A percentile compares a stretch with the other conserved stretches of the same genome.
phyloP scores from a whole-genome alignment of 192 early-diverging fungal species.

The Backusella macrospora region DNA sequence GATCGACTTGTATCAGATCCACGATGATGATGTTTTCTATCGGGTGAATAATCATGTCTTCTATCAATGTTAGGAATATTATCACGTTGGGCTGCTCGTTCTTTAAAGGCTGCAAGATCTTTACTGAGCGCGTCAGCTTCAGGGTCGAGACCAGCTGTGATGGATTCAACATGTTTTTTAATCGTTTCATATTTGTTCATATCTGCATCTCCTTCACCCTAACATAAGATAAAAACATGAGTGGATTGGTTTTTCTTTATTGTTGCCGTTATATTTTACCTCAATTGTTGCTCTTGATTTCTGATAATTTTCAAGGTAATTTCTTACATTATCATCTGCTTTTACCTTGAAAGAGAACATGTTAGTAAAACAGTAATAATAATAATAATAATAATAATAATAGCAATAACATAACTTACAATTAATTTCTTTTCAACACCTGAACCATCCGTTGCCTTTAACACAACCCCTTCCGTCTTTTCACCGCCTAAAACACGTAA shows the following conservation, averaged over 20 bases:
- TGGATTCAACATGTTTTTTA: conserved; percentile 6
- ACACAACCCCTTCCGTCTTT: conserved; percentile 37
- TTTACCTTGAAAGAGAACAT: conserved; percentile 45
- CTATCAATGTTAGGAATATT: background rate
- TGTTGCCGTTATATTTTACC: conserved; percentile 31
- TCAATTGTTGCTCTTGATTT: conserved; percentile 42
- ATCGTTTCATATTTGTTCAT: background rate
- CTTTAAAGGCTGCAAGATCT: conserved; percentile 65
- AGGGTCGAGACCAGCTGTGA: conserved; percentile 44
- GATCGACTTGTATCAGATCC: background rate
- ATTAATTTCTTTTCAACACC: conserved; percentile 48
- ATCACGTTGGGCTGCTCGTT: conserved; percentile 63
- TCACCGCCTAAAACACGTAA: conserved; percentile 68
- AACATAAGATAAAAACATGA: background rate
- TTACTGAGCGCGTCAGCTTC: conserved; percentile 55
- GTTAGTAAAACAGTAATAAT: background rate
- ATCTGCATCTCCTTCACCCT: background rate
- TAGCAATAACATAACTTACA: conserved; percentile 30
- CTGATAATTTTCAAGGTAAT: conserved; percentile 56
- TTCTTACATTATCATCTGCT: conserved; percentile 60
- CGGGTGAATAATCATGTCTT: conserved; percentile 12
- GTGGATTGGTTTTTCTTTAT: background rate
- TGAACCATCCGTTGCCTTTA: conserved; percentile 44
- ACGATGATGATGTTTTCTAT: background rate
- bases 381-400: background rate